A percentile compares a stretch with the other conserved stretches of the same genome.
phyloP scores from a whole-genome alignment of 345 rosid species.

The Cochlearia excelsa region DNA sequence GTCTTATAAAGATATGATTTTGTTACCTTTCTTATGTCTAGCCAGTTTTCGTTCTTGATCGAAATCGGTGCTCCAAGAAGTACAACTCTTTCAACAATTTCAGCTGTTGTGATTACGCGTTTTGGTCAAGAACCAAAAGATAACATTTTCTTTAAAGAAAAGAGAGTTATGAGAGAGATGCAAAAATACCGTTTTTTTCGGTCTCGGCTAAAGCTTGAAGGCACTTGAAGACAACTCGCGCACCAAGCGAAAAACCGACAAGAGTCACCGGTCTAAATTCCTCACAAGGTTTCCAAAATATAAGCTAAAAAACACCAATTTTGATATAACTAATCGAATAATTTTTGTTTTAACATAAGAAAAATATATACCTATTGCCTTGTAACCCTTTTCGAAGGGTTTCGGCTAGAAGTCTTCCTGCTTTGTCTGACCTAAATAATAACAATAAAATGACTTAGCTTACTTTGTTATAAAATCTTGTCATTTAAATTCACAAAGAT shows the following conservation, averaged over 20 bases:
- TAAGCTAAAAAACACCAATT: no score
- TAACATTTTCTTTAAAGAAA: neutral
- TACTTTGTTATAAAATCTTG: no score
- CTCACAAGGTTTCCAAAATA: constrained; percentile 35
- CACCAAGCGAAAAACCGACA: constrained; percentile 91
- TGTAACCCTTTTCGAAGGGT: constrained; percentile 80
- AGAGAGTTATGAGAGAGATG: neutral
- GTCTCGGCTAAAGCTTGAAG: constrained; percentile 80
- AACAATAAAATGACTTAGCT: neutral
- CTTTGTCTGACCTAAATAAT: constrained; percentile 68
- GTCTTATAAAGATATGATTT: no score
- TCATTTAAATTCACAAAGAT: no score
- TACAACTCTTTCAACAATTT: constrained; percentile 35
- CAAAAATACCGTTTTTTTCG: constrained; percentile 54
- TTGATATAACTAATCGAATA: no score
- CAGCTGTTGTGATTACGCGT: constrained; percentile 50
- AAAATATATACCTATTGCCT: constrained; percentile 69
- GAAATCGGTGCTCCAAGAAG: constrained; percentile 31
- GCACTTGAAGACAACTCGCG: constrained; percentile 86
- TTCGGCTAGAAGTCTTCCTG: constrained; percentile 91
- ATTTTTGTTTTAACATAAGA: neutral
- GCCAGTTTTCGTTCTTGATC: constrained; percentile 81
- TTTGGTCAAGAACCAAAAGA: neutral
- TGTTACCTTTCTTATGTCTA: constrained; percentile 74
- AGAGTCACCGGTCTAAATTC: constrained; percentile 94